A percentile compares a stretch with the other conserved stretches of the same genome.
phyloP scores from a whole-genome alignment of 192 early-diverging fungal genomes.

The Linderina pennispora region DNA sequence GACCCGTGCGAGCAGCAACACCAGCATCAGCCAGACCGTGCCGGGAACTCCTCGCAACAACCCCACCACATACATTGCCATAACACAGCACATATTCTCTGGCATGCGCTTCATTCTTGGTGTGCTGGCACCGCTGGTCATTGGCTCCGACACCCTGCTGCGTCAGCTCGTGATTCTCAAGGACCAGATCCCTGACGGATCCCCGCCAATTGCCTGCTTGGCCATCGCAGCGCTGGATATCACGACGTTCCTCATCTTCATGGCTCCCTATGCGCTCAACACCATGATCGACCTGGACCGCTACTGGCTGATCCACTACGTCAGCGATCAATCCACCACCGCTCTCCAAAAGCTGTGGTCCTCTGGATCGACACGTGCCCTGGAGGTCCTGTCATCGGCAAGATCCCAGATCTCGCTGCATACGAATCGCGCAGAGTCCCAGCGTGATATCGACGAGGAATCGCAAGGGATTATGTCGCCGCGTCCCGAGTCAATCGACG shows the following conservation, averaged over 20 bases:
- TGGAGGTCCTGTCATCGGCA: not conserved
- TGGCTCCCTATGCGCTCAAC: slow-evolving; percentile 30
- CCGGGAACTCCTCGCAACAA: too few relatives aligned
- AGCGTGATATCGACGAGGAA: not conserved
- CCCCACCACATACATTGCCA: too few relatives aligned
- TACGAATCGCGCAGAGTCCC: slow-evolving; percentile 10
- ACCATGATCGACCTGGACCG: slow-evolving; percentile 14
- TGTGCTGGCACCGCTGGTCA: slow-evolving; percentile 16
- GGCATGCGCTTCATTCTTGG: slow-evolving; percentile 17
- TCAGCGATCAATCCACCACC: not conserved
- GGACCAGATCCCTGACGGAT: slow-evolving; percentile 38
- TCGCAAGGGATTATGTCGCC: too few relatives aligned
- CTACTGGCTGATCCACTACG: slow-evolving; percentile 19
- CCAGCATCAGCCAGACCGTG: not conserved
- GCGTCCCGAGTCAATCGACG: too few relatives aligned
- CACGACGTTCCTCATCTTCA: slow-evolving; percentile 24
- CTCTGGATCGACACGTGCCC: too few relatives aligned
- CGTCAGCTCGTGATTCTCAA: slow-evolving; percentile 39
- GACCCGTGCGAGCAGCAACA: not conserved
- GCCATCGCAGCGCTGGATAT: slow-evolving; percentile 27
- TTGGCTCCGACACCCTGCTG: slow-evolving; percentile 31
- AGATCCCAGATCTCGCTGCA: slow-evolving; percentile 44
- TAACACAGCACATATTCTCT: not conserved
- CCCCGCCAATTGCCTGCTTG: slow-evolving; percentile 25
- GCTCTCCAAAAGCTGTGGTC: not conserved